Percentiles rank a stretch among this genome's conserved stretches.
Evolutionary conservation across 2,329 filamentous ascomycete species (phyloP).

Genomic region (Colletotrichum sp.): DNA sequence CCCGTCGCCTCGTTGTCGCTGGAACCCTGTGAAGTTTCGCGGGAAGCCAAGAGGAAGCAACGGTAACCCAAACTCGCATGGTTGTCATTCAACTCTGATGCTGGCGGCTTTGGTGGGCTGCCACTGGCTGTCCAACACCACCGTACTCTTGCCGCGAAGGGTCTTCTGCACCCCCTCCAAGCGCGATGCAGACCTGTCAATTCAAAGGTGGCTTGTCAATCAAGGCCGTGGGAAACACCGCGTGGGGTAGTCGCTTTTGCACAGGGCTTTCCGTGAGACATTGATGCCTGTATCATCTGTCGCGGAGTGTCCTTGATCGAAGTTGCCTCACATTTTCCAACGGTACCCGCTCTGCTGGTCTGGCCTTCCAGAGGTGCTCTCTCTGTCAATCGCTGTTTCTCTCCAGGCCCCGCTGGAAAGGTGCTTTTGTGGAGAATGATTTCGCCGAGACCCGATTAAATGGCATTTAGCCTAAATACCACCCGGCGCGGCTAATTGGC

Average conservation of each 20-base stretch:
- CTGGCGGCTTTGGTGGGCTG: slow-evolving; percentile 15
- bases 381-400: background rate
- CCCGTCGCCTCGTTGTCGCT: background rate
- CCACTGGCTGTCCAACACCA: background rate
- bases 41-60: background rate
- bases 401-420: background rate
- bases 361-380: background rate
- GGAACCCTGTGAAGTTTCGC: background rate
- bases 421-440: background rate
- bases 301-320: background rate
- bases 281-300: background rate
- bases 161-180: background rate
- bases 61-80: background rate
- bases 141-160: background rate
- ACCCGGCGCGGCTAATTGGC: slow-evolving; percentile 18
- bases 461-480: slow-evolving; percentile 20
- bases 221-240: background rate
- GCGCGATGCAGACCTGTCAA: background rate
- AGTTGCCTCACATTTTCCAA: background rate
- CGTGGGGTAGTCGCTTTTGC: background rate
- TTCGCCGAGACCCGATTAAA: slow-evolving; percentile 6
- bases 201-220: background rate
- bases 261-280: background rate
- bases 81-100: background rate
- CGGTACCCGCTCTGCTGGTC: background rate